These are phyloP conservation scores for Apophysomyces ossiformis DNA, from an alignment of 371 early-diverging fungal genomes.

Conservation along the genomic window DNA sequence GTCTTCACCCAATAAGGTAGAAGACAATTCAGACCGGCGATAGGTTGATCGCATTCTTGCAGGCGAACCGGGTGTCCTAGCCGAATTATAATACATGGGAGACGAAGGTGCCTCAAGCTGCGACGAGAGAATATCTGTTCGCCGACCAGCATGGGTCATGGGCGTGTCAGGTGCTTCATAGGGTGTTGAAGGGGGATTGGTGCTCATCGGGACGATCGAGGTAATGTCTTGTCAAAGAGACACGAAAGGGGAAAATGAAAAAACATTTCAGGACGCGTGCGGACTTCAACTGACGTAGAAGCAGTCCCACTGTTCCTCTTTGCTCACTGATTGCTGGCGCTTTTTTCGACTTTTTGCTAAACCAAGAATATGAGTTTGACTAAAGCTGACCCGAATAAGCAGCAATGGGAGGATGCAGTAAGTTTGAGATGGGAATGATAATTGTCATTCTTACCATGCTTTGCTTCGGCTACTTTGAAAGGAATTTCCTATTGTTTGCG, in stretches of 20 bases:
- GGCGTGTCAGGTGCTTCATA: conserved; percentile 37
- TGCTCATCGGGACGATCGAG: conserved; percentile 8
- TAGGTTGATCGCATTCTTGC: conserved; percentile 20
- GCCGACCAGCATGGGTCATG: conserved; percentile 24
- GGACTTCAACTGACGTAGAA: not conserved
- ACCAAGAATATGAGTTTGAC: conserved; percentile 52
- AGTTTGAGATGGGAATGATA: conserved; percentile 7
- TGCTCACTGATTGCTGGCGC: conserved; percentile 2
- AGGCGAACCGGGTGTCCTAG: conserved; percentile 40
- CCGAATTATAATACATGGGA: conserved; percentile 23
- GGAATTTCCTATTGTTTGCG: conserved; percentile 92
- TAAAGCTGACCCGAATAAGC: conserved; percentile 74
- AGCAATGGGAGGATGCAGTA: conserved; percentile 76
- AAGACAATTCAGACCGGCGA: conserved; percentile 49
- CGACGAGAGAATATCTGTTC: conserved; percentile 28
- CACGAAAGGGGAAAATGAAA: conserved; percentile 2
- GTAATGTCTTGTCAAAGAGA: conserved; percentile 1
- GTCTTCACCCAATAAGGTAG: conserved; percentile 43
- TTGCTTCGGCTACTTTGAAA: conserved; percentile 25
- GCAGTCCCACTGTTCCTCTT: no score
- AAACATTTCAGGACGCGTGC: conserved; percentile 18
- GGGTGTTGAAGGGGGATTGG: conserved; percentile 27
- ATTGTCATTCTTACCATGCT: not conserved
- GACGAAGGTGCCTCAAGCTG: conserved; percentile 32
- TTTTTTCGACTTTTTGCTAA: conserved; percentile 11